Evolutionary conservation across 75 land plant species (phyloP).

Genomic region (Picea sitchensis): DNA sequence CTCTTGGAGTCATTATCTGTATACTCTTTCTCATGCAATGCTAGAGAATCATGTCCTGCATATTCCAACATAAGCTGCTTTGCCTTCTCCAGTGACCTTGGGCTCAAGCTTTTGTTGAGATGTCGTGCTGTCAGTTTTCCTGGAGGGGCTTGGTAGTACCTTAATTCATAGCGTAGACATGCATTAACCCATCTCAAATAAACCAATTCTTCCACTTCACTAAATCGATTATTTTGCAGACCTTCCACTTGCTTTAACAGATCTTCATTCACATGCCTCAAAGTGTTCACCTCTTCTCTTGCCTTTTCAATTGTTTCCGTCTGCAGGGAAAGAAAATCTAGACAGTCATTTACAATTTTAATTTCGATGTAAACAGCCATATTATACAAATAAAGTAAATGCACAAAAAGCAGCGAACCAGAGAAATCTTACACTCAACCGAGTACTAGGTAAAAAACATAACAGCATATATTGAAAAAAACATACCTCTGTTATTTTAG

Average conservation of each 20-base stretch:
- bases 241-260: slow-evolving; percentile 69
- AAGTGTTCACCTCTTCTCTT: slow-evolving; percentile 18
- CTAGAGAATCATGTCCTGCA: slow-evolving; percentile 49
- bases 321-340: slow-evolving; percentile 28
- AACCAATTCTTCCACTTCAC: slow-evolving; percentile 91
- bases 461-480: background rate
- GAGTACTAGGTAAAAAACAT: background rate
- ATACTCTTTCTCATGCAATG: slow-evolving; percentile 20
- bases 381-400: background rate
- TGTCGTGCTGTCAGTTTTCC: slow-evolving; percentile 78
- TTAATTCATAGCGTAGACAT: slow-evolving; percentile 84
- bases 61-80: slow-evolving; percentile 92
- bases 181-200: slow-evolving; percentile 95
- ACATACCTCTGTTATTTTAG: slow-evolving; percentile 54
- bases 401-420: background rate
- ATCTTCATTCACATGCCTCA: slow-evolving; percentile 65
- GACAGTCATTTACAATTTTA: background rate
- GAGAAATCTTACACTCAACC: background rate
- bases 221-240: slow-evolving; percentile 66
- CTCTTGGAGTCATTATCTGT: slow-evolving; percentile 41
- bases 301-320: slow-evolving; percentile 29
- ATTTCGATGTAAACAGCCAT: slow-evolving; percentile 3
- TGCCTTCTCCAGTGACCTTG: slow-evolving; percentile 83
- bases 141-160: slow-evolving; percentile 60
- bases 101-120: slow-evolving; percentile 80